Evolutionary conservation across 345 rosid genomes (phyloP), one percentile per base, ranked within the genome.

Genomic region (Streptanthus diversifolius): DNA sequence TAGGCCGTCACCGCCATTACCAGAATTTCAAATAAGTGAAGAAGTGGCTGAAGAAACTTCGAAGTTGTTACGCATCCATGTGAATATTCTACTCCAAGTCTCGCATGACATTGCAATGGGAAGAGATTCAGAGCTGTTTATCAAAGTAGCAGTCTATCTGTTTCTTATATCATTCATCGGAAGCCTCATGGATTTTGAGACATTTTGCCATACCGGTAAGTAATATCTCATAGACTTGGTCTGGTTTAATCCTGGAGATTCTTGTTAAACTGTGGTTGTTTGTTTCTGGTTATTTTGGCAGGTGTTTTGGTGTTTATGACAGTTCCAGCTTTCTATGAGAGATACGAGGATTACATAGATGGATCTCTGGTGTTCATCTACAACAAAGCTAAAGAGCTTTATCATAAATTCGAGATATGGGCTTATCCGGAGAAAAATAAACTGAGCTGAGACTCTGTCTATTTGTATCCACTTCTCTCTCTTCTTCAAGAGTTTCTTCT

Each of bases 1-100:
- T 49, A 95, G 99, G 64, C 97, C 99, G 24, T 83, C 98, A 71
- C 96, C 99, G 3, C 91, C 97, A n/a, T 81, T 95, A 27, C 93
- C 93, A 7, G 77, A 81, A 70, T 76, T 92, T 83, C 79, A 90
- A 53, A 76, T 95, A 25, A 87, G 90, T 47, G 98, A 90, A 81
- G 88, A 78, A 51, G 81, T 71, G 72, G 83, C 83, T 8, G 83
- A 85, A 30, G 82, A 88, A 74, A 74, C 72, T 48, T 85, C 87
- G n/a, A 77, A 52, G 39, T 59, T 78, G 15, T 62, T 85, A 59
- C 87, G 87, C 35, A 37, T 70, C 63, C 83, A 40, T 57, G 54
- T 86, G 57, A 95, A 95, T 74, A 77, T 72, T 13, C 74, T 90
- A 18, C 88, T 95, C 5, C 84, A 88, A 51, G 81, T 65, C 65